Base-by-base conservation (phyloP, 2,329 filamentous ascomycete species). In the Biscogniauxia sp. region DNA sequence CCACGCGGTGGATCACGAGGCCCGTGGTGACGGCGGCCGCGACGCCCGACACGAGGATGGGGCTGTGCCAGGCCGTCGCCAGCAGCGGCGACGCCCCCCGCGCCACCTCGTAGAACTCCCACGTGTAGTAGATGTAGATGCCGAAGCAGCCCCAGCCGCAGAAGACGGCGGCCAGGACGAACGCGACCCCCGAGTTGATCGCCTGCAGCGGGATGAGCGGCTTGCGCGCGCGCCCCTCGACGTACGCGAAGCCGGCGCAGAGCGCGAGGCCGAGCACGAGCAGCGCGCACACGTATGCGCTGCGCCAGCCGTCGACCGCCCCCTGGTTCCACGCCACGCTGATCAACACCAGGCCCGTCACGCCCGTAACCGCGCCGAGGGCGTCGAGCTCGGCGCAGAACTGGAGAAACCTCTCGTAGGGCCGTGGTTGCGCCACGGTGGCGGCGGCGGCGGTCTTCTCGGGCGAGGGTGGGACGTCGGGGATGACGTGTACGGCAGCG, bases 271-370 rank as follows among this genome's bases (percentile, higher is more conserved):
- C 84, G 11, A 83, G 57, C 55, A 83, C 78, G 3, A 88, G 73
- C 4, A 82, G 69, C 6, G 77, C 71, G 59, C 80, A 80, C 37
- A 84, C 77, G 65, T 86, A 85, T 0, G 80, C 74, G n/a, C 76
- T 72, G 13, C 70, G 61, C 84, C 84, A 87, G 1, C 82, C 80
- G 13, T 80, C 79, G 1, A 82, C 73, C 0, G 81, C 79, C 2
- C 80, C 84, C 68, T 87, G 84, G 65, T 87, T 87, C 79, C 82
- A 84, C 2, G 84, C 82, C 58, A 87, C 80, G 66, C 86, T 87
- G 70, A 87, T 76, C 7, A 87, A 72, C 1, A 84, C 74, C 56
- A 87, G 75, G 2, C 79, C 83, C 0, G 77, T 74, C 37, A 87
- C 78, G 2, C 84, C 84, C 2, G 73, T 68, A 20, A 73, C 54